Evolutionary conservation across 129 eudicot genomes (phyloP), one percentile per base, ranked within the genome.

Genomic region (Tagetes erecta): DNA sequence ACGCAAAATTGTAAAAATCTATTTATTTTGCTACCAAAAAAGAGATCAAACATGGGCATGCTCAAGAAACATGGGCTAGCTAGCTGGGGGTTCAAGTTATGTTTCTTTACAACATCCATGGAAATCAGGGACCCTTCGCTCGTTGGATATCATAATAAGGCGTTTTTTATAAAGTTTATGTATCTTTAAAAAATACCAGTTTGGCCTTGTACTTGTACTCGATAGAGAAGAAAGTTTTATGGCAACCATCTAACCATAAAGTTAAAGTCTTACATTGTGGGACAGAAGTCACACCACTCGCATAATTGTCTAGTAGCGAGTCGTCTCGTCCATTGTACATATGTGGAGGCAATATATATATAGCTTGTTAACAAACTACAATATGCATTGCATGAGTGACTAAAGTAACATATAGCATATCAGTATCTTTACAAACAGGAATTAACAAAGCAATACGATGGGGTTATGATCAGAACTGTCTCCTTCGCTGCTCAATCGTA

Each of bases 401-500:
- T 20, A 30, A 40, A 10, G 55, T 64, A 63, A 8, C 10, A 46
- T 36, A 42, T 6, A 14, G 49, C 45, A 67, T 45, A 56, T 67
- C 58, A 8, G 56, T 33, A 64, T 65, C 36, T 67, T 42, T 34
- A 64, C 65, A 53, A 64, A 42, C 51, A 72, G 72, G 51, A 64
- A 64, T 14, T 33, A 36, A 72, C 35, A 75, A 3, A 65, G 5
- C 65, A 64, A 53, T 34, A 13, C 10, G 47, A 65, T 30, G 62
- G 11, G 67, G 59, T 68, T 67, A 9, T 72, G 59, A 20, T 20
- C 27, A 65, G 47, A 76, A 34, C 68, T 10, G 64, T 71, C 58
- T 11, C 53, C 49, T 46, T 78, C 5, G 13, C 14, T 70, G 71
- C 49, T 68, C 58, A 36, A 67, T 10, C 37, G 9, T 68, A 31